A percentile compares a stretch with the other conserved stretches of the same genome.
phyloP scores from a whole-genome alignment of 768 basidiomycete species.

The Rhodosporidiobolus sp. region DNA sequence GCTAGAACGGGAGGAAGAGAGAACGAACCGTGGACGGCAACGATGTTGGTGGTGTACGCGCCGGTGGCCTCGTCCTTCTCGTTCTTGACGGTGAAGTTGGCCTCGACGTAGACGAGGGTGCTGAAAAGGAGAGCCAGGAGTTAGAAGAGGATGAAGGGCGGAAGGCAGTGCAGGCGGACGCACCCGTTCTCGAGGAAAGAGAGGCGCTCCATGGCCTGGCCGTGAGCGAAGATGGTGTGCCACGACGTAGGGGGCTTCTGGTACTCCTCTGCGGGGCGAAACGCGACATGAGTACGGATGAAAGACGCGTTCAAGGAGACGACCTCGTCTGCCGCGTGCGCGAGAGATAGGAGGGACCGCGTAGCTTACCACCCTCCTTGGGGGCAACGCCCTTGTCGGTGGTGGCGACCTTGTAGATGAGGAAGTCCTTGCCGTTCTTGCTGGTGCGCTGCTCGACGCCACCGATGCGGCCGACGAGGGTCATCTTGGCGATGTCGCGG shows the following conservation, averaged over 20 bases:
- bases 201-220: constrained; percentile 65
- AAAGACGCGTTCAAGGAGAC: background rate
- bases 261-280: constrained; percentile 54
- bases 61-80: constrained; percentile 32
- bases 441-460: constrained; percentile 67
- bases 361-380: constrained; percentile 35
- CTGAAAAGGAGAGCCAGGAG: constrained; percentile 9
- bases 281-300: too few species aligned
- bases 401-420: constrained; percentile 79
- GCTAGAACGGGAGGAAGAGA: too few species aligned
- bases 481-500: constrained; percentile 62
- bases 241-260: constrained; percentile 60
- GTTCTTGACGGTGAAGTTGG: constrained; percentile 53
- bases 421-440: constrained; percentile 72
- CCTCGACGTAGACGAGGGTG: constrained; percentile 73
- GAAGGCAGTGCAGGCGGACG: background rate
- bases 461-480: constrained; percentile 69
- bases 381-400: constrained; percentile 49
- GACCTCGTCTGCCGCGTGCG: background rate
- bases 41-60: constrained; percentile 19
- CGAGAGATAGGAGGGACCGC: background rate
- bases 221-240: constrained; percentile 74
- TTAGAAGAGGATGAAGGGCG: too few species aligned
- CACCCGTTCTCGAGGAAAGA: constrained; percentile 63
- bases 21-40: constrained; percentile 26